A percentile compares a stretch with the other conserved stretches of the same genome.
Conservation (phyloP, 306 rosid species). For the Medicago ruthenica region DNA sequence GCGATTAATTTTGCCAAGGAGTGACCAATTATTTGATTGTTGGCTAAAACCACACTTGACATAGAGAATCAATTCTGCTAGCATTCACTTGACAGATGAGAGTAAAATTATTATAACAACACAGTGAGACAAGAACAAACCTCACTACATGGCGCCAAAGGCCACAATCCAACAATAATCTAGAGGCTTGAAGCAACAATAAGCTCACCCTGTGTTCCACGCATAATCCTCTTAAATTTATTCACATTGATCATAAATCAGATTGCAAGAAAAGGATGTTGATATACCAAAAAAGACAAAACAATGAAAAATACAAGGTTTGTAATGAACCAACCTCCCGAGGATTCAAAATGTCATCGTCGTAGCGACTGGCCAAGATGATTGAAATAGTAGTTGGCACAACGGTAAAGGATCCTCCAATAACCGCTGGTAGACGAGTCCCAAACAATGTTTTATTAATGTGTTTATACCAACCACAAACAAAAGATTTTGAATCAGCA, state of each 20-base stretch:
- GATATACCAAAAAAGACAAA: conserved; percentile 14
- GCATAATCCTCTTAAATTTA: conserved; percentile 90
- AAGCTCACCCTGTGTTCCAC: conserved; percentile 93
- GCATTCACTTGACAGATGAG: no score
- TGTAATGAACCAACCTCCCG: conserved; percentile 62
- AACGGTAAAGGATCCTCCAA: conserved; percentile 88
- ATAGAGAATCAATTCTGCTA: no score
- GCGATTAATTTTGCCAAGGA: no score
- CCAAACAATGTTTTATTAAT: conserved; percentile 71
- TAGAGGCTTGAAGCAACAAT: conserved; percentile 89
- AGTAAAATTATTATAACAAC: conserved; percentile 4
- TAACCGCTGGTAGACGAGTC: conserved; percentile 89
- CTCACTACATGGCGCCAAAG: conserved; percentile 95
- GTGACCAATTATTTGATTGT: no score
- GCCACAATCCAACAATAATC: conserved; percentile 91
- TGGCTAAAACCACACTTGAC: no score
- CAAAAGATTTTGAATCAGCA: conserved; percentile 80
- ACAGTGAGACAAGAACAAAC: conserved; percentile 48
- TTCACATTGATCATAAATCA: conserved; percentile 46
- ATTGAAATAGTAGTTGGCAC: conserved; percentile 96
- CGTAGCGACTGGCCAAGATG: conserved; percentile 84
- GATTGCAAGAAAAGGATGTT: conserved; percentile 29
- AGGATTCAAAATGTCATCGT: conserved; percentile 67
- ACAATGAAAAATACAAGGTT: background rate
- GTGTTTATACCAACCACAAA: conserved; percentile 96